Base-by-base conservation (phyloP, 306 rosid species). In the Bauhinia variegata region DNA sequence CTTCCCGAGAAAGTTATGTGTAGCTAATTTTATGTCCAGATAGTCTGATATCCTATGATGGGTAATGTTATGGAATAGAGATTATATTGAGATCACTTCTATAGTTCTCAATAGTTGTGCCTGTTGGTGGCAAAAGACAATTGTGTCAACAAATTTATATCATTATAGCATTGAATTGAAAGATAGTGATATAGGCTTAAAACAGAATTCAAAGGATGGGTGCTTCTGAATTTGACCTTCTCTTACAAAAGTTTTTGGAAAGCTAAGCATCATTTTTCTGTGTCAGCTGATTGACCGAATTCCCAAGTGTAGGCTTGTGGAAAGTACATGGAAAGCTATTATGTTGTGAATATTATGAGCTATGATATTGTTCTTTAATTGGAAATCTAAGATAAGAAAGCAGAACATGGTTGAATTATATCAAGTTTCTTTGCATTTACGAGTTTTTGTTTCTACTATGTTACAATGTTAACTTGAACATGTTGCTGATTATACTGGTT, bases 401-500 rank as follows among this genome's bases (percentile, higher is more conserved):
- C 48, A 58, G 14, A 16, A 10, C 14, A 16, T 8, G 48, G 6
- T 30, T 17, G 65, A 3, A 39, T 17, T 34, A 5, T 4, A 3
- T 32, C 13, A 55, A 33, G 33, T 3, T 2, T 10, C 30, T 54
- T 33, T 13, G 17, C 8, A 1, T 8, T 30, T 4, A 23, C 30
- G 13, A 14, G 30, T 33, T 28, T 32, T 12, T 28, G 18, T 36
- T 13, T 44, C 28, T 9, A 9, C 56, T n/a, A n/a, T n/a, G n/a
- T n/a, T n/a, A n/a, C n/a, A n/a, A n/a, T n/a, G n/a, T n/a, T n/a
- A 17, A 39, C 59, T 54, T 59, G 65, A 39, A 6, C 11, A 23
- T 23, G 2, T 23, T 23, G 28, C 28, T 23, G 28, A 23, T 23
- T 23, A 2, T 23, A 1, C 28, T 23, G 28, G 2, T 23, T 23